Percentiles rank a stretch among this genome's conserved stretches.
These are phyloP conservation scores for Metarhizium robertsii DNA, from an alignment of 2,329 filamentous ascomycete genomes.

Conservation along the genomic window DNA sequence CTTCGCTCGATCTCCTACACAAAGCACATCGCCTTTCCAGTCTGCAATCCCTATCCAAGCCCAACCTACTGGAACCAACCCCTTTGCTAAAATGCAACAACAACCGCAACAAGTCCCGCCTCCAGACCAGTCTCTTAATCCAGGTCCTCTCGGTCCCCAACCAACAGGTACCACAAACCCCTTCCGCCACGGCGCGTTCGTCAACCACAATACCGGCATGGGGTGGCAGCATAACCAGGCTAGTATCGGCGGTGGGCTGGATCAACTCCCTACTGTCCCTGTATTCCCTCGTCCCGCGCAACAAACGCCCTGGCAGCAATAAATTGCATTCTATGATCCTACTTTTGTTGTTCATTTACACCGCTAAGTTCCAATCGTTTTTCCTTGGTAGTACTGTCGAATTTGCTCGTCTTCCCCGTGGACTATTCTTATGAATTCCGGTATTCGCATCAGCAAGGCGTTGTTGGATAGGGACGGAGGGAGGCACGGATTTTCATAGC, in stretches of 20 bases:
- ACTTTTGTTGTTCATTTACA: constrained; percentile 7
- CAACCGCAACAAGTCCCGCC: constrained; percentile 19
- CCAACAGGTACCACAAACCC: constrained; percentile 88
- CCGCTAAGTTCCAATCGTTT: constrained; percentile 2
- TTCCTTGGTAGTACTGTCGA: background rate
- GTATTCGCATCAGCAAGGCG: constrained; percentile 9
- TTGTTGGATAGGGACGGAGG: constrained; percentile 3
- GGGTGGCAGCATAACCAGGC: constrained; percentile 79
- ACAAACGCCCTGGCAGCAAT: constrained; percentile 53
- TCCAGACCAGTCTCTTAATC: constrained; percentile 25
- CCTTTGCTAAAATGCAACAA: constrained; percentile 36
- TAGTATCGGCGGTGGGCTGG: constrained; percentile 71
- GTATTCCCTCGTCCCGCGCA: constrained; percentile 76
- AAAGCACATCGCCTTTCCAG: constrained; percentile 21
- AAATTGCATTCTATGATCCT: constrained; percentile 12
- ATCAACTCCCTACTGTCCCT: constrained; percentile 68
- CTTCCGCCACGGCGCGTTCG: constrained; percentile 83
- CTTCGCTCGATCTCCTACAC: constrained; percentile 62
- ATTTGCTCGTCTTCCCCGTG: background rate
- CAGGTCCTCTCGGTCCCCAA: constrained; percentile 54
- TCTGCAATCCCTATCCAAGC: constrained; percentile 32
- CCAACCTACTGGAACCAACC: constrained; percentile 48
- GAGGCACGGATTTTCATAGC: background rate
- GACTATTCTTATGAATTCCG: background rate
- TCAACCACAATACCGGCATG: constrained; percentile 79